These are phyloP conservation scores for Myriosclerotinia duriaeana DNA, from an alignment of 2,329 filamentous ascomycete species.

Conservation along the genomic window DNA sequence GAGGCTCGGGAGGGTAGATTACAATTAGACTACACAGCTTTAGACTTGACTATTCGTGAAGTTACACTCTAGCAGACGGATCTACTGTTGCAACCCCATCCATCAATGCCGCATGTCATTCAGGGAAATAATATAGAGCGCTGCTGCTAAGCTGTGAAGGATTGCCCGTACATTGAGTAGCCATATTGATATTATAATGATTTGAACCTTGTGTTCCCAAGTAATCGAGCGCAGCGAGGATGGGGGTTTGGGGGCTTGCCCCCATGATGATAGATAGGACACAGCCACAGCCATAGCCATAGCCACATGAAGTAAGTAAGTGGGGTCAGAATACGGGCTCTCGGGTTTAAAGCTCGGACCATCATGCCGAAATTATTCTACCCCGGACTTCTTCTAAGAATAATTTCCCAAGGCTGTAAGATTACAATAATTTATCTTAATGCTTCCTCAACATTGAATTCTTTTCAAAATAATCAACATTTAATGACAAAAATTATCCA, in stretches of 20 bases:
- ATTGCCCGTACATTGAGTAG: no score
- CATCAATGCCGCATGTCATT: no score
- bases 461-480: background rate
- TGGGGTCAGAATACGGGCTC: background rate
- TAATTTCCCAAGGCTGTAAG: slow-evolving; percentile 13
- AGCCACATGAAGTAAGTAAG: background rate
- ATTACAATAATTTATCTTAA: background rate
- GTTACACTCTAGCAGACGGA: background rate
- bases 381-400: slow-evolving; percentile 11
- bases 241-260: no score
- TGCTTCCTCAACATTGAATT: slow-evolving; percentile 1
- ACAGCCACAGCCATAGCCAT: background rate
- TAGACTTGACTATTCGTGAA: background rate
- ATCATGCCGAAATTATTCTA: slow-evolving; percentile 10
- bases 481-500: background rate
- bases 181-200: no score
- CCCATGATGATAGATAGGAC: no score
- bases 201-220: no score
- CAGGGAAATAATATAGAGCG: no score
- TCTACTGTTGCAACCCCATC: no score
- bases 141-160: no score
- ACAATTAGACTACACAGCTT: background rate
- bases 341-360: background rate
- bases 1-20: background rate
- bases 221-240: no score